Base-by-base conservation (phyloP, 371 early-diverging fungal genomes). In the Apophysomyces variabilis region DNA sequence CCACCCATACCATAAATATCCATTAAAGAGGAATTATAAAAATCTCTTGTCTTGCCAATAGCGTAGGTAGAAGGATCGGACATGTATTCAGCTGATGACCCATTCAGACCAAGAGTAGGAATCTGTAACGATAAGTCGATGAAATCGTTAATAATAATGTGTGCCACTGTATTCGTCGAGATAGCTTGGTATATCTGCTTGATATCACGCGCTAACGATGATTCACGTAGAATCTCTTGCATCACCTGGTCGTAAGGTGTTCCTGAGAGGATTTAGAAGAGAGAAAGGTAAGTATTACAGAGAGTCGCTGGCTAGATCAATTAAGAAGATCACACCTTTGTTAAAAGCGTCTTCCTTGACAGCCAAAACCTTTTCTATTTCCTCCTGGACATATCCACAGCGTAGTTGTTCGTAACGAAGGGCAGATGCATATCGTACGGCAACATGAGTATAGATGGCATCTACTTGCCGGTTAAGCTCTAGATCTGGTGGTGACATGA, bases 371-470 rank as follows among this genome's bases (percentile, higher is more conserved):
- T 90, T 81, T 45, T 93, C 90, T 4, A 90, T 82, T 65, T 95
- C 91, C 50, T 84, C 76, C 60, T 89, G 85, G 12, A 95, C 87
- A 77, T 93, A 95, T 7, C 90, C 91, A 60, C 93, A 86, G 45
- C 89, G 85, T 38, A 90, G 62, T 69, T 95, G 94, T 68, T 95
- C 95, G 66, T 93, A 93, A 45, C 91, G 85, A 21, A 95, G 72
- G 0, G 89, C 93, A 7, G 92, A 85, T 0, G 93, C 89, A 59
- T 93, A 74, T 57, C 90, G 87, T 44, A 87, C 74, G 11, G 93
- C 85, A 47, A 92, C 89, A 70, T 92, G 83, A n/a, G 83, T 77
- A 75, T 93, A 93, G 7, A 92, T 72, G 18, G 79, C 82, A 39
- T 92, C 87, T 0, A 91, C 87, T 58, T 89, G 87, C 37, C 71